phyloP scores from a whole-genome alignment of 2,329 filamentous ascomycete species.

The Clarireedia hainanense region DNA sequence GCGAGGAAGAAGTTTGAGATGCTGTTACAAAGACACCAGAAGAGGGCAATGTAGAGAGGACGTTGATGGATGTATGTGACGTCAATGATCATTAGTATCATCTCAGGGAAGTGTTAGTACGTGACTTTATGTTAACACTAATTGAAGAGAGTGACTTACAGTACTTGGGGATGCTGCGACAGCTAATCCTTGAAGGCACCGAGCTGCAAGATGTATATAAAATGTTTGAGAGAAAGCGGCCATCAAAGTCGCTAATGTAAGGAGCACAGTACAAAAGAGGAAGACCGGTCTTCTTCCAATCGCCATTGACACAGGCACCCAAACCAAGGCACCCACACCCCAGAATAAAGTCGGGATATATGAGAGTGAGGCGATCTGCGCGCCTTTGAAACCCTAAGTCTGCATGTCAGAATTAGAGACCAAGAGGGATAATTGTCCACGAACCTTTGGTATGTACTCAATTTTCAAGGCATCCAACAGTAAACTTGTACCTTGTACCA shows the following conservation, averaged over 20 bases:
- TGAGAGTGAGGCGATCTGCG: not conserved
- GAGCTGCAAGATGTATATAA: not conserved
- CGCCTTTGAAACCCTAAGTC: not conserved
- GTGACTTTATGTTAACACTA: not conserved
- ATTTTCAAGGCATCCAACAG: not conserved
- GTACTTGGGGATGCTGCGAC: not conserved
- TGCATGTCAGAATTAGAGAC: not conserved
- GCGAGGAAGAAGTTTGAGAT: constrained; percentile 24
- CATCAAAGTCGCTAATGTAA: constrained; percentile 21
- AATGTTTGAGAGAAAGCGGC: not conserved
- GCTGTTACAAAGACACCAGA: constrained; percentile 29
- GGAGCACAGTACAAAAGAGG: constrained; percentile 26
- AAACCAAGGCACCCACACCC: constrained; percentile 31
- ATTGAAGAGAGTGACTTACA: not conserved
- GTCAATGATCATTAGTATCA: constrained; percentile 30
- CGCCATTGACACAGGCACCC: constrained; percentile 32
- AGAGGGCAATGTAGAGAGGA: constrained; percentile 28
- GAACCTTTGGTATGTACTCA: not conserved
- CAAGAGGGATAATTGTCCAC: not conserved
- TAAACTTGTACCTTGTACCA: not conserved
- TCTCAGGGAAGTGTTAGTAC: not conserved
- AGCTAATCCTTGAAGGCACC: not conserved
- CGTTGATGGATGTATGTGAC: constrained; percentile 34
- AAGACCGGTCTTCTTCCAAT: constrained; percentile 33
- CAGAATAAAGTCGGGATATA: not conserved